These are phyloP conservation scores for Xanthoconium stramineum DNA, from an alignment of 768 basidiomycete genomes.

Conservation along the genomic window DNA sequence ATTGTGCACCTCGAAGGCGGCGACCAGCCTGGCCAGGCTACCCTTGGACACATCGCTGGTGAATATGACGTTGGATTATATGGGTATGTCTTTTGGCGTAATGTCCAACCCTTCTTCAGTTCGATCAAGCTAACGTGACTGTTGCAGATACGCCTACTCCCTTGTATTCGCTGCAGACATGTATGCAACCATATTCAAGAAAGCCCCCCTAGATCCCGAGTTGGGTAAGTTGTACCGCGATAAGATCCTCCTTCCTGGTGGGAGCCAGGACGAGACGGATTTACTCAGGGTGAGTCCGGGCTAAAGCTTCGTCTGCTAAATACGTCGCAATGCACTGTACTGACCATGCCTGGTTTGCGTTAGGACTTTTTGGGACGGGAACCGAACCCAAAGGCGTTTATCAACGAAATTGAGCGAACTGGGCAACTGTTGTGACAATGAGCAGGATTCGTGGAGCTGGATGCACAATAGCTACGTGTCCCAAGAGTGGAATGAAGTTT, in stretches of 20 bases:
- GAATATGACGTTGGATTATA: conserved; percentile 71
- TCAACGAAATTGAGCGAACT: conserved; percentile 58
- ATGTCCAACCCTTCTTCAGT: background rate
- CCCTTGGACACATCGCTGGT: conserved; percentile 71
- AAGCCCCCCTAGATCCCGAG: conserved; percentile 67
- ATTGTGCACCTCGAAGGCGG: conserved; percentile 64
- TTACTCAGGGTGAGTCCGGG: conserved; percentile 58
- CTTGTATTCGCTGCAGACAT: conserved; percentile 58
- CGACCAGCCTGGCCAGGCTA: conserved; percentile 64
- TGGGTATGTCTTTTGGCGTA: conserved; percentile 32
- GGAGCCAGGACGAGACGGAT: conserved; percentile 70
- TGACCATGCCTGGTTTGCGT: background rate
- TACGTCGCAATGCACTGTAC: no score
- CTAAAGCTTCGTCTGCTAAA: background rate
- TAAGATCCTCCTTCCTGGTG: conserved; percentile 67
- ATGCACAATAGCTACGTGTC: no score
- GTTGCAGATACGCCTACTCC: conserved; percentile 61
- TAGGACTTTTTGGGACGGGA: conserved; percentile 77
- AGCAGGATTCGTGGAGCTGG: no score
- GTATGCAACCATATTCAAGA: conserved; percentile 71
- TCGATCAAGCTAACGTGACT: background rate
- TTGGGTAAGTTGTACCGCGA: conserved; percentile 67
- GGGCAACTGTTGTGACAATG: conserved; percentile 10
- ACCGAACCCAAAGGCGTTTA: conserved; percentile 74
- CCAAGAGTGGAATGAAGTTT: no score